Conservation (phyloP, 768 basidiomycete species). For the Tulasnella sp. region DNA sequence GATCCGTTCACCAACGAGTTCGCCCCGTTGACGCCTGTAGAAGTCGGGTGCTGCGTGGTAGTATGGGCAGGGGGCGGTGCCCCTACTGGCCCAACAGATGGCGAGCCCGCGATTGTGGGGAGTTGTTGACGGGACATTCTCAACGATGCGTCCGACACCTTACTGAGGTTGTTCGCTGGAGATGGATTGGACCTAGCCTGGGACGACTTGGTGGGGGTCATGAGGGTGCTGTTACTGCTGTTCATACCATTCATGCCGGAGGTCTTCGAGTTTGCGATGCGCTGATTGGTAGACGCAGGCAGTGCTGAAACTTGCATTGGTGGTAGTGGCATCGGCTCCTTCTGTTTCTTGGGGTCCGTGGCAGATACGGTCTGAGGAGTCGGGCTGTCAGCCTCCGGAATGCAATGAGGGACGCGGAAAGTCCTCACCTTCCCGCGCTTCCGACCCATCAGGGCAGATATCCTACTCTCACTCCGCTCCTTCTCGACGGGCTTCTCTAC, state of each 20-base stretch:
- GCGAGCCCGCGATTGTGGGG: conserved; percentile 89
- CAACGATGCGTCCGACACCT: conserved; percentile 73
- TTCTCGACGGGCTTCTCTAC: conserved; percentile 64
- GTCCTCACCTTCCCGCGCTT: conserved; percentile 77
- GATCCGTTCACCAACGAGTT: not conserved
- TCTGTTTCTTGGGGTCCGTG: conserved; percentile 63
- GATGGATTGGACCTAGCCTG: conserved; percentile 46
- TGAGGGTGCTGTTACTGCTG: conserved; percentile 38
- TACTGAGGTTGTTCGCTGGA: conserved; percentile 78
- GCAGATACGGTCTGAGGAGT: conserved; percentile 64
- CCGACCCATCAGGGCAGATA: conserved; percentile 77
- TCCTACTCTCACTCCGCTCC: conserved; percentile 81
- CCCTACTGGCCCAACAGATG: conserved; percentile 63
- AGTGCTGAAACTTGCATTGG: conserved; percentile 86
- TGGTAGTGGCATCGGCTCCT: conserved; percentile 46
- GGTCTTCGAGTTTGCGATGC: conserved; percentile 61
- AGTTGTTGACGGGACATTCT: conserved; percentile 58
- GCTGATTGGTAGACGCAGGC: conserved; percentile 68
- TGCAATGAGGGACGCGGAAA: not conserved
- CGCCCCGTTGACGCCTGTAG: not conserved
- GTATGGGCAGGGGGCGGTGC: conserved; percentile 37
- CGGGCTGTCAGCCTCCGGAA: not conserved
- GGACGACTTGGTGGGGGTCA: conserved; percentile 27
- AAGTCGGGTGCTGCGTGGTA: not conserved
- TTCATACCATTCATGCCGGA: too few relatives aligned